Evolutionary conservation across 140 eudicot genomes (phyloP), one percentile per base, ranked within the genome.

Genomic region (Artemisia princeps): DNA sequence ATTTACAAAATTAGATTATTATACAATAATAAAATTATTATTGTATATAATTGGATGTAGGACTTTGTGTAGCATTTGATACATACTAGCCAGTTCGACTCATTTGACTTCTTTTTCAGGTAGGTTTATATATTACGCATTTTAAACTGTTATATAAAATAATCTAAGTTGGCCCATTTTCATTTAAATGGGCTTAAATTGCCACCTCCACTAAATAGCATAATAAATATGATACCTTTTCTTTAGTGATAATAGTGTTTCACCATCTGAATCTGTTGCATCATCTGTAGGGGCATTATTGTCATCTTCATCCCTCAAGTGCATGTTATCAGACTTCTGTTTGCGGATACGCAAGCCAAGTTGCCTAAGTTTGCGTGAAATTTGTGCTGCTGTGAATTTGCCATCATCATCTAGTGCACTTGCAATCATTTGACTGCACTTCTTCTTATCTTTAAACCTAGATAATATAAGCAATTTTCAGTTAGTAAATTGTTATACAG

Each of bases 401-500:
- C 83, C 96, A 40, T 70, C 80, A 58, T 79, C 78, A 30, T 88
- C 94, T 50, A 92, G 86, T 69, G 87, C 95, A 55, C 77, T 84
- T 54, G 96, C 96, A 68, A 92, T 92, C 99, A 88, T 82, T 76
- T 80, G 78, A 79, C 83, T 86, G 84, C 95, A 92, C 74, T 79
- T 80, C 76, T 77, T 92, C 3, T 92, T 79, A 78, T 75, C 96
- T 75, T 88, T 88, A 54, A 76, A 92, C 94, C 99, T 92, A 61
- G 44, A 71, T 5, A 65, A 61, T 56, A 69, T 2, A 52, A 64
- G 8, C 9, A 14, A 37, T 12, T 60, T 64, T 53, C 62, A 64
- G 8, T 59, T 59, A 42, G 10, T 10, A 71, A 10, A 61, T 45
- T 49, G 5, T 37, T 11, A 20, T n/a, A 48, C 61, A 51, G 12